Base-by-base conservation (phyloP, 768 basidiomycete species). In the Serendipita vermifera region DNA sequence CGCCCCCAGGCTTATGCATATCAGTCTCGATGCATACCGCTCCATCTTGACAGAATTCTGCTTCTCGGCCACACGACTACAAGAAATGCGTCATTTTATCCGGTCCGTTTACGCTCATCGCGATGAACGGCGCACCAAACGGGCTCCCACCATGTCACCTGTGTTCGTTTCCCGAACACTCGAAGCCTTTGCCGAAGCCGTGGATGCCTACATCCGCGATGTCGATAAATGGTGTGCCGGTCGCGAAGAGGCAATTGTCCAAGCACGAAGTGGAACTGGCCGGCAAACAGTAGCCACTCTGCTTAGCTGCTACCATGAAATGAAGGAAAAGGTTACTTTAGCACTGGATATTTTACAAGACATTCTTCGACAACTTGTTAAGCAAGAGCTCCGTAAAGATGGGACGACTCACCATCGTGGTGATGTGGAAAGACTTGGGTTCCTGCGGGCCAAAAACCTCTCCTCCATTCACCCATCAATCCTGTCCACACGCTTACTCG, bases 131-230 rank as follows among this genome's bases (percentile, higher is more conserved):
- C 59, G 14, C 39, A 51, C 32, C 38, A 55, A 53, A 70, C 80
- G 7, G 76, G 75, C 31, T 22, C 38, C 38, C 31, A 29, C 36
- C 20, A 41, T 6, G 24, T 9, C n/a, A n/a, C n/a, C n/a, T n/a
- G n/a, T n/a, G n/a, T n/a, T n/a, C n/a, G n/a, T n/a, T 5, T 55
- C 43, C 26, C 53, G 57, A 14, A 87, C 85, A 0, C 68, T 86
- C n/a, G 85, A 90, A 65, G 88, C 88, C 0, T 88, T 88, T 64
- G 78, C 83, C 1, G 85, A 88, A 56, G 86, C 85, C 0, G 69
- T 89, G 41, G 79, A 80, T 58, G 61, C 69, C 20, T 78, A 85
- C 56, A 68, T 87, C 3, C 75, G 72, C 20, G 59, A 59, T 3
- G 79, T 90, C 59, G 76, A 85, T 56, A 64, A 62, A 4, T 90